phyloP scores from a whole-genome alignment of 768 basidiomycete genomes.

The Cyathus striatus region DNA sequence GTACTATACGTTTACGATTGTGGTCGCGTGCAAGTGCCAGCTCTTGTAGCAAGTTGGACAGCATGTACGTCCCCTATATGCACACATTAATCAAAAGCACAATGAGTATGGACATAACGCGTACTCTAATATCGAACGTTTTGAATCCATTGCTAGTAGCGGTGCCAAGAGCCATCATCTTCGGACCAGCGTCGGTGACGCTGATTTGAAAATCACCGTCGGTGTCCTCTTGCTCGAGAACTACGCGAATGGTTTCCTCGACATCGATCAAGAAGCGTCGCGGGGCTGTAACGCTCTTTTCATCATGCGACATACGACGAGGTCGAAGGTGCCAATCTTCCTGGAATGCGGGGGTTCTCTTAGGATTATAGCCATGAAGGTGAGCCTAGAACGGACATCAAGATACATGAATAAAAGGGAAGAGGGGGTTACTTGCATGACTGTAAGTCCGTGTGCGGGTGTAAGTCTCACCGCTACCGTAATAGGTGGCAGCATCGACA shows the following conservation, averaged over 20 bases:
- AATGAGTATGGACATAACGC: conserved; percentile 12
- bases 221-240: conserved; percentile 97
- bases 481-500: conserved; percentile 76
- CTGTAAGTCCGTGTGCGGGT: conserved; percentile 87
- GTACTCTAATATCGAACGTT: conserved; percentile 89
- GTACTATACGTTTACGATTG: conserved; percentile 90
- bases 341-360: conserved; percentile 65
- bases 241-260: conserved; percentile 94
- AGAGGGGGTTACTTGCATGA: conserved; percentile 45
- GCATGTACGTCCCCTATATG: conserved; percentile 93
- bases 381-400: conserved; percentile 46
- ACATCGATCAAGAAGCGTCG: conserved; percentile 95
- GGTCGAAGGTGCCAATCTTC: conserved; percentile 71
- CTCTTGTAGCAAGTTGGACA: conserved; percentile 98
- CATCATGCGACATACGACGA: conserved; percentile 89
- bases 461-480: conserved; percentile 74
- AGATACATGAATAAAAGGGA: conserved; percentile 6
- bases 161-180: conserved; percentile 92
- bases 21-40: conserved; percentile 95
- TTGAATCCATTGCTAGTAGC: conserved; percentile 98
- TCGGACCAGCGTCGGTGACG: conserved; percentile 93
- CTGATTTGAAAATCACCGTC: conserved; percentile 97
- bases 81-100: conserved; percentile 6
- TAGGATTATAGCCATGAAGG: conserved; percentile 68
- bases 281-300: conserved; percentile 74